Evolutionary conservation across 2,329 filamentous ascomycete species (phyloP).

Genomic region (Coniochaeta sp.): DNA sequence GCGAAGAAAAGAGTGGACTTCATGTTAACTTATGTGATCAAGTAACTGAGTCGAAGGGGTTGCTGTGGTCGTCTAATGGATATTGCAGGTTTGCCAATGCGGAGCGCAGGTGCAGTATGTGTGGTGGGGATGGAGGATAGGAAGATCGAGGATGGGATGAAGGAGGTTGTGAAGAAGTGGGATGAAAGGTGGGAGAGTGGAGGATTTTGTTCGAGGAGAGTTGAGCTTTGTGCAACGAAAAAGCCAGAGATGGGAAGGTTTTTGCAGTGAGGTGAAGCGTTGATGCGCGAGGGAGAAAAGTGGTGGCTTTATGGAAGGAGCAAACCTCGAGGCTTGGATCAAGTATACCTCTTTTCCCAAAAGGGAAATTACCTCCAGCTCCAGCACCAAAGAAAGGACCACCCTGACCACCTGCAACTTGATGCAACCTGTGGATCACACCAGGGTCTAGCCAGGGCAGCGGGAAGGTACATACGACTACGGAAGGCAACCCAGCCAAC

Average conservation of each 20-base stretch:
- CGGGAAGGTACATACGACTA: background rate
- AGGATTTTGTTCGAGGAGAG: background rate
- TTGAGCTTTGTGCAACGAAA: background rate
- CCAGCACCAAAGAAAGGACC: background rate
- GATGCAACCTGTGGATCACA: background rate
- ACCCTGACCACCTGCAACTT: background rate
- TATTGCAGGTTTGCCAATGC: background rate
- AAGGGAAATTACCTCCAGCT: background rate
- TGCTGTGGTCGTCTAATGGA: conserved; percentile 3
- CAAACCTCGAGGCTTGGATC: background rate
- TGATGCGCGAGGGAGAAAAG: background rate
- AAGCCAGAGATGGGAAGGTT: background rate
- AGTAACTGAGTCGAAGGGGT: conserved; percentile 8
- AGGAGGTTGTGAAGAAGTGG: background rate
- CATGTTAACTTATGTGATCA: conserved; percentile 33
- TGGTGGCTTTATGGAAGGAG: background rate
- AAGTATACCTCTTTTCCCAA: background rate
- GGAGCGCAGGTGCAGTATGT: background rate
- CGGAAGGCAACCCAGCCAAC: background rate
- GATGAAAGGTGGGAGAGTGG: background rate
- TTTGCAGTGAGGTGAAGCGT: background rate
- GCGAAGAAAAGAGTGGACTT: conserved; percentile 35
- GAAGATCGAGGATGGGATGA: background rate
- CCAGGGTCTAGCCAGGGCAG: background rate
- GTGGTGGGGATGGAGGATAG: background rate